Percentiles rank a stretch among this genome's conserved stretches.
Conservation (phyloP, 1,139 yeast species). For the Yamadazyma triangularis region DNA sequence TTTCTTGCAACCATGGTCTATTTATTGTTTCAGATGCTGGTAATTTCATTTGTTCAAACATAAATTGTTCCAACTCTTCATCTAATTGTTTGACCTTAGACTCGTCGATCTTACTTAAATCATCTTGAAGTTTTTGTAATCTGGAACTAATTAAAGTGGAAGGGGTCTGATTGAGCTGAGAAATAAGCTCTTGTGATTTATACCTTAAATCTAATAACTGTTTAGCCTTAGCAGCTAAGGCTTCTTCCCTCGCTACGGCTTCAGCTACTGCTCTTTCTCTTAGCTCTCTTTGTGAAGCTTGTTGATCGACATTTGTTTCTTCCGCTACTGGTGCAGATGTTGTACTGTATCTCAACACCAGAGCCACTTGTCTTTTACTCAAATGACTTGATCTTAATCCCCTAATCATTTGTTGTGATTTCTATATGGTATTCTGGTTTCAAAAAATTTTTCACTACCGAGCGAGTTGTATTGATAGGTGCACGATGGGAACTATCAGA, state of each 20-base stretch:
- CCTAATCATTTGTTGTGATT: too few species aligned
- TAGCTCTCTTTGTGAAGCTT: constrained; percentile 26
- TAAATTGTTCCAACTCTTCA: constrained; percentile 39
- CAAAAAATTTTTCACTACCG: too few species aligned
- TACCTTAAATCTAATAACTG: constrained; percentile 33
- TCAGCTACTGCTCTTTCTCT: constrained; percentile 43
- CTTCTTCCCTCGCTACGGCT: constrained; percentile 44
- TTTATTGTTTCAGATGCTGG: constrained; percentile 26
- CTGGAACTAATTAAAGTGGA: constrained; percentile 26
- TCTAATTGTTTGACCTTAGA: constrained; percentile 38
- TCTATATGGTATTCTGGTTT: too few species aligned
- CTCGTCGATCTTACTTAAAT: constrained; percentile 25
- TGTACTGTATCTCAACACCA: too few species aligned
- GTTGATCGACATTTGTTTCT: too few species aligned
- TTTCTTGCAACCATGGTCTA: constrained; percentile 30
- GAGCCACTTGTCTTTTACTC: too few species aligned
- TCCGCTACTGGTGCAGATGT: constrained; percentile 1
- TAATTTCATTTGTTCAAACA: constrained; percentile 30
- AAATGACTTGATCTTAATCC: too few species aligned
- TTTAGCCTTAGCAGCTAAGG: constrained; percentile 31
- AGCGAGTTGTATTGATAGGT: too few species aligned
- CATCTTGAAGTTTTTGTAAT: constrained; percentile 25
- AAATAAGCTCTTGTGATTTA: constrained; percentile 23
- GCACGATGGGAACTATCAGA: too few species aligned
- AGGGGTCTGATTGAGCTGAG: constrained; percentile 34